Evolutionary conservation across 345 rosid genomes (phyloP), one percentile per base, ranked within the genome.

Genomic region (Hypericum perforatum): DNA sequence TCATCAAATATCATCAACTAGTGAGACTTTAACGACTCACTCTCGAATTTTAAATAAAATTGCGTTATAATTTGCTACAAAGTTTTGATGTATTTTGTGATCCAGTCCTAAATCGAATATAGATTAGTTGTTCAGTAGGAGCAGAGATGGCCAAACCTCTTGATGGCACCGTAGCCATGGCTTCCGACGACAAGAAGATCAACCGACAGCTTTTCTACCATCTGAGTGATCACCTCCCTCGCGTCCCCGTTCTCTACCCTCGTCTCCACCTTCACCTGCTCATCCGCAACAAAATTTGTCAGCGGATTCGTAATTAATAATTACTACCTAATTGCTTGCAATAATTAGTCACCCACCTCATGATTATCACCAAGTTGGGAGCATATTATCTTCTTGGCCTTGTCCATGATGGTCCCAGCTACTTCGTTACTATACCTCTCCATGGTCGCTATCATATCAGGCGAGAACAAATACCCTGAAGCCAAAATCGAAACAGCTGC

Each of bases 111-210:
- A 22, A 22, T 1, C 32, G 4, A 22, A 22, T 4, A 1, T 22
- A 22, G 32, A 22, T 22, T 22, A 22, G 32, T 22, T 4, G 4
- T 1, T 22, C 32, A 4, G 32, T 22, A 22, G 4, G 32, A 1
- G 32, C 2, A 6, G 29, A 16, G 38, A 3, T 22, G 3, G 6
- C 40, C 49, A 3, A 11, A 78, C 85, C 89, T 79, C 58, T 80
- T 72, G 61, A 82, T 76, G 2, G 62, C 58, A 41, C 90, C 86
- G 38, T 80, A 80, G 15, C 86, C 86, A 13, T 74, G 90, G 63
- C 77, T 71, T 6, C 90, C 90, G 78, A 80, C 72, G 39, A 82
- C 86, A 5, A 82, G 58, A 50, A 82, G 36, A 36, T 80, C 80
- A 39, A 63, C 78, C 5, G 63, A 16, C 14, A 76, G 50, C 61